Evolutionary conservation across 2,329 filamentous ascomycete species (phyloP).

Genomic region (Penicillium sp.): DNA sequence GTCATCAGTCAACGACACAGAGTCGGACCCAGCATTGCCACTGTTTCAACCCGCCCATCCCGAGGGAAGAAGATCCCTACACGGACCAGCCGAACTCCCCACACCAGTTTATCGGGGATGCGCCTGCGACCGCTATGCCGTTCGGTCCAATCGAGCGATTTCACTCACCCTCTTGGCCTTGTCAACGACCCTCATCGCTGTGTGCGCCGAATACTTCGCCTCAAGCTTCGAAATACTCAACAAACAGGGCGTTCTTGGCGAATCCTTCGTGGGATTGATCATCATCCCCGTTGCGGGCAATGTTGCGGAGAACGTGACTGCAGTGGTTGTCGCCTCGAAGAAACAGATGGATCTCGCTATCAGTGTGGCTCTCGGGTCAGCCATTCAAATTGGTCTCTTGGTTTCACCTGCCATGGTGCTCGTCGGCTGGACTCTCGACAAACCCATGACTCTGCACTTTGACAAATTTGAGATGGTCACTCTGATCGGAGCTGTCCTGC

Average conservation of each 20-base stretch:
- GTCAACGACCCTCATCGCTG: conserved; percentile 62
- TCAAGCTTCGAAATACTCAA: conserved; percentile 64
- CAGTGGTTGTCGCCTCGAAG: conserved; percentile 66
- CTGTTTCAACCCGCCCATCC: not conserved
- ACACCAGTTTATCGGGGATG: not conserved
- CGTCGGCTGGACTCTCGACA: conserved; percentile 62
- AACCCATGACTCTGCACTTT: conserved; percentile 20
- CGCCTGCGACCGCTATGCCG: not conserved
- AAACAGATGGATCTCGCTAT: conserved; percentile 75
- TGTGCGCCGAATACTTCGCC: conserved; percentile 68
- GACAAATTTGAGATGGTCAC: conserved; percentile 19
- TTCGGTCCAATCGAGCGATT: conserved; percentile 3
- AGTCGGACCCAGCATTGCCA: conserved; percentile 8
- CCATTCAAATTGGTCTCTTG: conserved; percentile 68
- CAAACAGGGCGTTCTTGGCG: conserved; percentile 53
- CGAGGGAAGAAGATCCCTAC: not conserved
- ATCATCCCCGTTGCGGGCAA: conserved; percentile 71
- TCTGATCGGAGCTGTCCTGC: conserved; percentile 11
- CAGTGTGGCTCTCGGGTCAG: conserved; percentile 66
- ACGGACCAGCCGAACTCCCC: not conserved
- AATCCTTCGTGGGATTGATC: conserved; percentile 68
- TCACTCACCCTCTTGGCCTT: conserved; percentile 56
- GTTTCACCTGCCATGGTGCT: conserved; percentile 68
- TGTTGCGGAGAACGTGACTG: conserved; percentile 68
- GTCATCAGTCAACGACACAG: conserved; percentile 1